Percentiles rank a stretch among this genome's conserved stretches.
phyloP scores from a whole-genome alignment of 2,329 filamentous ascomycete genomes.

The Colletotrichum sublineola region DNA sequence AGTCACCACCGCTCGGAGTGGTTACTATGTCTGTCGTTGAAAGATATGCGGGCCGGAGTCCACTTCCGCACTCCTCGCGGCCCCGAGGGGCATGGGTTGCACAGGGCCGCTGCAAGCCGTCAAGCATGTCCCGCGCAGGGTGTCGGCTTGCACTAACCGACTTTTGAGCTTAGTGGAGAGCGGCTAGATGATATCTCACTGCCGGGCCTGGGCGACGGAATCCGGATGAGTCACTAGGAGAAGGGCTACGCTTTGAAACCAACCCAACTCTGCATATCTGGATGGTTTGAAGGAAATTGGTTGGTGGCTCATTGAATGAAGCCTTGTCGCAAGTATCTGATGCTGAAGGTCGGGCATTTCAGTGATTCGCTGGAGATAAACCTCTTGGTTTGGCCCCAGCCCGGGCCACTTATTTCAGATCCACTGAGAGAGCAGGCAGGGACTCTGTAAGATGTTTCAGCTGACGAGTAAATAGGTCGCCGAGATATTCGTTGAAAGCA shows the following conservation, averaged over 20 bases:
- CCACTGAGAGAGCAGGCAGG: background rate
- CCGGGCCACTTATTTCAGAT: background rate
- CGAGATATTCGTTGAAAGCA: background rate
- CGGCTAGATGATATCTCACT: background rate
- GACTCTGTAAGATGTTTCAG: background rate
- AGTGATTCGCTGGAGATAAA: background rate
- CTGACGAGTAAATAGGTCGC: background rate
- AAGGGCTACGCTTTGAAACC: background rate
- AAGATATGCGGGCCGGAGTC: background rate
- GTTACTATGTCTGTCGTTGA: background rate
- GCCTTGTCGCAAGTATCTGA: background rate
- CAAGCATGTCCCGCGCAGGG: slow-evolving; percentile 12
- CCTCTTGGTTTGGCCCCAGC: background rate
- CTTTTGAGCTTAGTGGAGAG: slow-evolving; percentile 4
- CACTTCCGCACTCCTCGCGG: background rate
- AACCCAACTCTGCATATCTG: background rate
- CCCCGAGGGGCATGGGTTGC: background rate
- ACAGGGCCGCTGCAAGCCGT: background rate
- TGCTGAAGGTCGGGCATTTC: background rate
- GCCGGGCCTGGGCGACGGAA: background rate
- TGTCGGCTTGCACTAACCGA: background rate
- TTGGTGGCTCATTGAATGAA: background rate
- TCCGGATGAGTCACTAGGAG: background rate
- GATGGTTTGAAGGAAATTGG: background rate
- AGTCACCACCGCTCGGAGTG: slow-evolving; percentile 4